Evolutionary conservation across 106 monocot species (phyloP), one percentile per base, ranked within the genome.

Genomic region (Allium fistulosum): DNA sequence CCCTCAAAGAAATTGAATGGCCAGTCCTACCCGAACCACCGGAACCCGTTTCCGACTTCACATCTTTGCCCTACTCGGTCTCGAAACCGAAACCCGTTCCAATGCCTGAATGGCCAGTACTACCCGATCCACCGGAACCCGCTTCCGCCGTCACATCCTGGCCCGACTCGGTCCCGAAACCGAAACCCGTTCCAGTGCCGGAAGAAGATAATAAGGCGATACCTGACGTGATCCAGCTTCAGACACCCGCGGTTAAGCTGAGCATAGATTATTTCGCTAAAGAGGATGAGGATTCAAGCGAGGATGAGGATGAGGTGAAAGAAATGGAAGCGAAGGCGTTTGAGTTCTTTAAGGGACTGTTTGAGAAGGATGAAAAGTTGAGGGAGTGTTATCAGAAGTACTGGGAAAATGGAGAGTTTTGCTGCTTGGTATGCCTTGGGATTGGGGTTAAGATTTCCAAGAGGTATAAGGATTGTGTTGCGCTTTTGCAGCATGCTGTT

Each of bases 401-500:
- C 10, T 71, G 65, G 27, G 81, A 76, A 56, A 85, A 80, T 9
- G 84, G 89, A 18, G 83, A 84, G 58, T 89, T 93, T 73, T 53
- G 7, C 48, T 93, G 93, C 70, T 65, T 93, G 37, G 92, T 83
- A 6, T 88, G 92, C 60, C 67, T 17, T 17, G 79, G 74, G 51
- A 76, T 45, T 11, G 68, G 78, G 50, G 59, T 61, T 68, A 84
- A 90, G 65, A 26, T 71, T 58, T 62, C 83, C 68, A 84, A 69
- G 69, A 78, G 68, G 66, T 94, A 61, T 69, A 50, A 49, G 46
- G 67, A 72, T 46, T 85, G 87, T 46, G 60, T 75, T 2, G 81
- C 59, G 14, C 78, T 89, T 14, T 74, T 82, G 56, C 87, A 94
- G 80, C 90, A 94, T 64, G 56, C 82, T 4, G 82, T 51, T 26